phyloP scores from a whole-genome alignment of 2,329 filamentous ascomycete genomes.

The Exophiala oligosperma region DNA sequence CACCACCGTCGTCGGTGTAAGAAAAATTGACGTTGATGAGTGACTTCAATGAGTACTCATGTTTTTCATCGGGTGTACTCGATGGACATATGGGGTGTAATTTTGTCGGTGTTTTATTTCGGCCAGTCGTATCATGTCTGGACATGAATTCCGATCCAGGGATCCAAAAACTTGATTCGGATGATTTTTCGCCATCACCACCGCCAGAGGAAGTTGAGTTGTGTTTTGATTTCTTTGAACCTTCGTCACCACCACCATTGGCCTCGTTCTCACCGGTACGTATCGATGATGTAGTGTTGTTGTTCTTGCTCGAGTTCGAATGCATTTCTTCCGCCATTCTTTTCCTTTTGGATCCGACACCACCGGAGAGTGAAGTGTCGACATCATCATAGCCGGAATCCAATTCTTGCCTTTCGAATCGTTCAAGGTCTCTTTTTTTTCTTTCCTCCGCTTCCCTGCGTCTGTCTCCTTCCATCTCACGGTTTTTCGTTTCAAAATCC shows the following conservation, averaged over 20 bases:
- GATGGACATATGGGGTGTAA: constrained; percentile 73
- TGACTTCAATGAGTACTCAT: constrained; percentile 74
- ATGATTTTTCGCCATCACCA: constrained; percentile 37
- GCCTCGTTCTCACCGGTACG: too few species aligned
- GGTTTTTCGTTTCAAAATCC: constrained; percentile 59
- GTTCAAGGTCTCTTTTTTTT: constrained; percentile 64
- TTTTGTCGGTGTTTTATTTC: constrained; percentile 63
- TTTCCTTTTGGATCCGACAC: too few species aligned
- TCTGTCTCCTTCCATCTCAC: constrained; percentile 62
- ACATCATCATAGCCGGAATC: not conserved
- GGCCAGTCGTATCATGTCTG: constrained; percentile 48
- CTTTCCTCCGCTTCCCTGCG: constrained; percentile 68
- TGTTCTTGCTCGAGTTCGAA: too few species aligned
- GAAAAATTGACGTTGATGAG: constrained; percentile 76
- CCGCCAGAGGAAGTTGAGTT: too few species aligned
- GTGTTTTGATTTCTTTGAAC: too few species aligned
- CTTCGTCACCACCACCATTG: too few species aligned
- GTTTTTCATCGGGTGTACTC: constrained; percentile 64
- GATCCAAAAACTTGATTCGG: constrained; percentile 84
- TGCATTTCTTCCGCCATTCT: constrained; percentile 19
- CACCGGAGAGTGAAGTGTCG: too few species aligned
- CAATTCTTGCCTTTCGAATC: constrained; percentile 27
- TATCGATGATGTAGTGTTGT: too few species aligned
- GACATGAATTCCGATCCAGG: constrained; percentile 66
- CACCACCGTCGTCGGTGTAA: constrained; percentile 61